Evolutionary conservation across 2,329 filamentous ascomycete species (phyloP).

Genomic region (Fusarium sp.): DNA sequence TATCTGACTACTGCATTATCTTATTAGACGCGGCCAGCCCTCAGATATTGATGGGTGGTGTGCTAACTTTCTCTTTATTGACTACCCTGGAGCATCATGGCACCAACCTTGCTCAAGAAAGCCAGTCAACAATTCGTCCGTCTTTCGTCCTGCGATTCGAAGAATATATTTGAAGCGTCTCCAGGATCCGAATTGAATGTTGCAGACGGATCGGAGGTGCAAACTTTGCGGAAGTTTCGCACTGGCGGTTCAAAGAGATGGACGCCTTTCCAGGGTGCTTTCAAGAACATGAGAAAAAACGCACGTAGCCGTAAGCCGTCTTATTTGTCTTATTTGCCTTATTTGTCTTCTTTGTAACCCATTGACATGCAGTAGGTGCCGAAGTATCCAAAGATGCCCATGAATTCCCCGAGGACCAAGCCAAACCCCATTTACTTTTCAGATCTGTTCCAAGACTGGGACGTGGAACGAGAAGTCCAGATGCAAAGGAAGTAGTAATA

Average conservation of each 20-base stretch:
- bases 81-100: constrained; percentile 40
- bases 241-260: constrained; percentile 45
- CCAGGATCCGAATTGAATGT: constrained; percentile 3
- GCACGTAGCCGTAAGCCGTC: constrained; percentile 37
- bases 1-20: background rate
- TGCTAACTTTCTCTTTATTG: constrained; percentile 1
- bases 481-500: constrained; percentile 36
- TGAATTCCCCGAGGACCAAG: background rate
- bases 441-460: background rate
- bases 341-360: background rate
- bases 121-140: constrained; percentile 38
- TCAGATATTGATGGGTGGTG: constrained; percentile 15
- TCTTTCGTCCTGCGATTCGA: constrained; percentile 22
- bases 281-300: constrained; percentile 45
- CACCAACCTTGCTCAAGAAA: constrained; percentile 38
- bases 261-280: constrained; percentile 47
- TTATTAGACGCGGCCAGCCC: background rate
- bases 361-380: constrained; percentile 33
- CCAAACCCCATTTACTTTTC: background rate
- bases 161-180: constrained; percentile 6
- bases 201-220: constrained; percentile 5
- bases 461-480: constrained; percentile 26
- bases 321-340: background rate
- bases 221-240: constrained; percentile 35
- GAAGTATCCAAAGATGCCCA: constrained; percentile 30